phyloP scores from a whole-genome alignment of 2,329 filamentous ascomycete species.

The Pseudocercospora vitis region DNA sequence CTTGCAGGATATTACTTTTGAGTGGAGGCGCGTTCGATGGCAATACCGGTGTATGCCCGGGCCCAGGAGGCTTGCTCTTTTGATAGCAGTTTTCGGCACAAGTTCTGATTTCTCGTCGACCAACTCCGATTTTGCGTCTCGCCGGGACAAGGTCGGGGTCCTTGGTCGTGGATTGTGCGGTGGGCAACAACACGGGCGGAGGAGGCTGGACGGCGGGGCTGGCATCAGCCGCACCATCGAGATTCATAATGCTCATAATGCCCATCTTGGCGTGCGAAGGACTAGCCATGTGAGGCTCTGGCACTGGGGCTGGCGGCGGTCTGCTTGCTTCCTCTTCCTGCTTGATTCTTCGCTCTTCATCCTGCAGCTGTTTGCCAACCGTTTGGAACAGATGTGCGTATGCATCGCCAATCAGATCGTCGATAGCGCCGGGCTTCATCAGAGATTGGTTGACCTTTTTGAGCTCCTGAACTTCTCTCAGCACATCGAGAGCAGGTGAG shows the following conservation, averaged over 20 bases:
- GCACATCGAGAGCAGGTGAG: slow-evolving; percentile 57
- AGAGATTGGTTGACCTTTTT: slow-evolving; percentile 81
- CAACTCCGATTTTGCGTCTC: slow-evolving; percentile 57
- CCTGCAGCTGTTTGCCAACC: slow-evolving; percentile 61
- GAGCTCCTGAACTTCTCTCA: slow-evolving; percentile 67
- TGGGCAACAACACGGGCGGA: slow-evolving; percentile 14
- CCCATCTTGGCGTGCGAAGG: slow-evolving; percentile 36
- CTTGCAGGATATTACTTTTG: slow-evolving; percentile 24
- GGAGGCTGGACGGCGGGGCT: slow-evolving; percentile 6
- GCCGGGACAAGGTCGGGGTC: slow-evolving; percentile 25
- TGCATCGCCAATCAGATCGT: slow-evolving; percentile 89
- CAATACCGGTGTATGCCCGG: slow-evolving; percentile 16
- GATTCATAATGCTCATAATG: slow-evolving; percentile 38
- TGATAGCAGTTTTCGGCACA: slow-evolving; percentile 58
- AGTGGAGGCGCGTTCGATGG: slow-evolving; percentile 3
- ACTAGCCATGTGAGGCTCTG: slow-evolving; percentile 19
- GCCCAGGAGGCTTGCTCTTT: slow-evolving; percentile 26
- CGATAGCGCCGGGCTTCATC: slow-evolving; percentile 81
- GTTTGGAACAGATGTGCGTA: slow-evolving; percentile 76
- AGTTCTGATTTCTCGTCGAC: slow-evolving; percentile 59
- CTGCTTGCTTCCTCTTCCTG: slow-evolving; percentile 31
- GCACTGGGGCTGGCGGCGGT: slow-evolving; percentile 18
- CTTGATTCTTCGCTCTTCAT: slow-evolving; percentile 39
- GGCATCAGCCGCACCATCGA: slow-evolving; percentile 31
- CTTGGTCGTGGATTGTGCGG: slow-evolving; percentile 17